These are phyloP conservation scores for Saccharomyces paradoxus DNA, from an alignment of 805 yeast genomes.

Conservation along the genomic window DNA sequence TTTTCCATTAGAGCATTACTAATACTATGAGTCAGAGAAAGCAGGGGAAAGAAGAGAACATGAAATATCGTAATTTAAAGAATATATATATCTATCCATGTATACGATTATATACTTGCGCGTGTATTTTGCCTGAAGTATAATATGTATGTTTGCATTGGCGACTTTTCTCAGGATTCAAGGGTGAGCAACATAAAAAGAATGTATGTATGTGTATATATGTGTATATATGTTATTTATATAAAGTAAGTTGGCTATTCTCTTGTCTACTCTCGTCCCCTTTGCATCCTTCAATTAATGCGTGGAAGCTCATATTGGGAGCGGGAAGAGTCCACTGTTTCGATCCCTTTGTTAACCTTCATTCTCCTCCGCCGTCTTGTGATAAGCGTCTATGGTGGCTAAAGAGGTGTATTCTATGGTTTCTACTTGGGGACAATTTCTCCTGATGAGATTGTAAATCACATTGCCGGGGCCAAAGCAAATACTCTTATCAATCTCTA, in stretches of 20 bases:
- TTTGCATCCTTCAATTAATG: background rate
- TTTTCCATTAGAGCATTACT: conserved; percentile 6
- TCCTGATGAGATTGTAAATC: conserved; percentile 21
- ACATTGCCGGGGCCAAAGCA: conserved; percentile 30
- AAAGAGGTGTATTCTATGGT: conserved; percentile 22
- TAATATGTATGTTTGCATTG: background rate
- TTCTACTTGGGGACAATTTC: conserved; percentile 19
- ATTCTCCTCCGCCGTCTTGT: conserved; percentile 2
- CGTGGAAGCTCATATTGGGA: background rate
- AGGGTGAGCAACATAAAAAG: background rate
- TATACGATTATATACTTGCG: conserved; percentile 5
- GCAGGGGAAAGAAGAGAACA: background rate
- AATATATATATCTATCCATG: conserved; percentile 3
- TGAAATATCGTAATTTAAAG: background rate
- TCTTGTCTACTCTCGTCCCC: background rate
- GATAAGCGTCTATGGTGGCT: conserved; percentile 20
- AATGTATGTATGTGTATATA: background rate
- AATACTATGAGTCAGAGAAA: background rate
- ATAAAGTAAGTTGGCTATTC: background rate
- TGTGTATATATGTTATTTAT: background rate
- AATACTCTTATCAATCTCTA: conserved; percentile 14
- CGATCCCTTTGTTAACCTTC: background rate
- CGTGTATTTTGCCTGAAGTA: background rate
- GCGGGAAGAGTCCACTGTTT: background rate
- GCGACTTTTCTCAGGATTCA: background rate